Percentiles rank a stretch among this genome's conserved stretches.
Conservation (phyloP, 108 stramenopile genomes). For the Skeletonema grethae region DNA sequence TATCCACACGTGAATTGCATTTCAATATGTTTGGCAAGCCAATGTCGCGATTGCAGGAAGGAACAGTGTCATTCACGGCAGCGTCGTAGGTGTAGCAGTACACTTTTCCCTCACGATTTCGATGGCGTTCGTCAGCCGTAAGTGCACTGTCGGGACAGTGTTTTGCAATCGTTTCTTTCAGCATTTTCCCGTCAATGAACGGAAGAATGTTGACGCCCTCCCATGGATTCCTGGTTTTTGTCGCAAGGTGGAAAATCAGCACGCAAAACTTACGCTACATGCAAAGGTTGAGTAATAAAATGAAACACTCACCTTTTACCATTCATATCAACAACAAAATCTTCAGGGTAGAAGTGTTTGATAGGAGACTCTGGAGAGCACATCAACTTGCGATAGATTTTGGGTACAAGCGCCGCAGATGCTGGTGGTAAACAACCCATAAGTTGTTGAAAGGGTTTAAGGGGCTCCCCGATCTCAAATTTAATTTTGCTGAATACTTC, state of each 20-base stretch:
- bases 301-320: constrained; percentile 80
- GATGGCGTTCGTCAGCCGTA: constrained; percentile 73
- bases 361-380: constrained; percentile 84
- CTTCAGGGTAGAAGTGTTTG: constrained; percentile 90
- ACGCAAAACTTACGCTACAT: background rate
- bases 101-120: constrained; percentile 81
- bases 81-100: constrained; percentile 81
- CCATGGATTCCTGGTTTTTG: constrained; percentile 88
- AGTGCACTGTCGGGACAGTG: constrained; percentile 80
- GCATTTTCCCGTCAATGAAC: constrained; percentile 92
- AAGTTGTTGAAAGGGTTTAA: constrained; percentile 95
- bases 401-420: constrained; percentile 87
- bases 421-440: constrained; percentile 96
- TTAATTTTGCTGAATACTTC: constrained; percentile 73
- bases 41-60: constrained; percentile 80
- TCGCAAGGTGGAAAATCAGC: background rate
- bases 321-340: constrained; percentile 97
- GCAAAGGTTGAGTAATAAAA: background rate
- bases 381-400: constrained; percentile 88
- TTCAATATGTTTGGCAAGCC: constrained; percentile 80
- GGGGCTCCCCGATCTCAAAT: constrained; percentile 90
- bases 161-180: constrained; percentile 75
- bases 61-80: constrained; percentile 73
- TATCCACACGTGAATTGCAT: constrained; percentile 72
- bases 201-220: constrained; percentile 98